A percentile compares a stretch with the other conserved stretches of the same genome.
Conservation (phyloP, 2,329 filamentous ascomycete genomes). For the Corinectria fuckeliana region DNA sequence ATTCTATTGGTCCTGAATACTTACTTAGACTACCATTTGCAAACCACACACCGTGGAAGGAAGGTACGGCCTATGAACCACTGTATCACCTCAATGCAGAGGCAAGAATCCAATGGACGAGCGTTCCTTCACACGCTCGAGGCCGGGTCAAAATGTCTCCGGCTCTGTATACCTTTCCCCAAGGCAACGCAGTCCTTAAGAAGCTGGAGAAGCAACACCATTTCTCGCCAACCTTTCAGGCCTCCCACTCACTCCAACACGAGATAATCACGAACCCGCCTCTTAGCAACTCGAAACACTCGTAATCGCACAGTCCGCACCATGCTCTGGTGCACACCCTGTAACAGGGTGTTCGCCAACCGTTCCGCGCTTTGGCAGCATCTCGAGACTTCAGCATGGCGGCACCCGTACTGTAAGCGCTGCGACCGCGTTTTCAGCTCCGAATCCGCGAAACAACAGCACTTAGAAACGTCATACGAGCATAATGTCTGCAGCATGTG, state of each 20-base stretch:
- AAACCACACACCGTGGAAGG: too few species aligned
- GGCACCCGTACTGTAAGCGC: background rate
- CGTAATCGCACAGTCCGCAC: background rate
- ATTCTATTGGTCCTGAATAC: too few species aligned
- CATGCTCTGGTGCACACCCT: background rate
- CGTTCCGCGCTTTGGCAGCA: background rate
- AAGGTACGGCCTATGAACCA: too few species aligned
- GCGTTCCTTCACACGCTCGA: too few species aligned
- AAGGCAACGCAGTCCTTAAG: too few species aligned
- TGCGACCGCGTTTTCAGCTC: background rate
- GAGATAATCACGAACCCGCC: too few species aligned
- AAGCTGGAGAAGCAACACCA: background rate
- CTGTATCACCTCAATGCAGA: too few species aligned
- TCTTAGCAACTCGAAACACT: background rate
- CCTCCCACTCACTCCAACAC: background rate
- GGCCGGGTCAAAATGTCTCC: too few species aligned
- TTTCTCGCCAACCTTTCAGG: background rate
- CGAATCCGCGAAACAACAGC: constrained; percentile 7
- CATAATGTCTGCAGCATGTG: constrained; percentile 19
- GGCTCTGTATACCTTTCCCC: too few species aligned
- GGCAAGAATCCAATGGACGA: too few species aligned
- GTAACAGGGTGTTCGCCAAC: background rate
- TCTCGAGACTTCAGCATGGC: background rate
- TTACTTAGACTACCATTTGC: too few species aligned
- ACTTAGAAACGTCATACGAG: background rate